Evolutionary conservation across 371 early-diverging fungal genomes (phyloP), one percentile per base, ranked within the genome.

Genomic region (Parasitella parasitica): DNA sequence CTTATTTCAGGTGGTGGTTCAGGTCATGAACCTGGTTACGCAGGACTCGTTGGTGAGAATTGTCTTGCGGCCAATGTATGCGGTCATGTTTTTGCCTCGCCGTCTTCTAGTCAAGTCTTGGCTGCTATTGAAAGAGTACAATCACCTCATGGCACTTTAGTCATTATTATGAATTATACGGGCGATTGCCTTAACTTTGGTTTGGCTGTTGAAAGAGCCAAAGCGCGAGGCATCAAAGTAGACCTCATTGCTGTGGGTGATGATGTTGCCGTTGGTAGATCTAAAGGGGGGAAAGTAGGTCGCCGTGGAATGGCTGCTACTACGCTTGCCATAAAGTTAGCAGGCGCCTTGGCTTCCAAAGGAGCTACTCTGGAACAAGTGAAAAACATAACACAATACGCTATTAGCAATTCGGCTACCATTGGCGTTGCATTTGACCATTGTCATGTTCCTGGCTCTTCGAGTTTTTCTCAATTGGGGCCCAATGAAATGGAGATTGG

Each of bases 31-130:
- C 94, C 94, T 6, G 81, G 91, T 2, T 91, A 89, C 60, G 84
- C 87, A 13, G 93, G 91, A 1, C 89, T 81, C 55, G 89, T 94
- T 4, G 94, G 93, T 28, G 71, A 77, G 6, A 86, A 86, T 9
- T 24, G 57, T 82, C 80, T 94, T 20, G 76, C 87, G 0, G 93
- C 90, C 3, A 90, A 89, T 2, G 93, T 94, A 4, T 84, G 84
- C n/a, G 94, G 94, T 13, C 87, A 87, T 64, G 86, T 92, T 12
- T 94, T 94, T 79, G 93, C 93, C 0, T 92, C 92, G 8, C 93
- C 94, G 8, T 84, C 89, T 0, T 78, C 93, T 6, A 78, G 83
- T 5, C 91, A 91, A 65, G 87, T 92, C 2, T 71, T 90, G 36
- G 78, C 88, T 2, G 90, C 89, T 41, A 67, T 94, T 46, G 81